phyloP scores from a whole-genome alignment of 1,139 yeast species.

The Magnusiomyces ingens region DNA sequence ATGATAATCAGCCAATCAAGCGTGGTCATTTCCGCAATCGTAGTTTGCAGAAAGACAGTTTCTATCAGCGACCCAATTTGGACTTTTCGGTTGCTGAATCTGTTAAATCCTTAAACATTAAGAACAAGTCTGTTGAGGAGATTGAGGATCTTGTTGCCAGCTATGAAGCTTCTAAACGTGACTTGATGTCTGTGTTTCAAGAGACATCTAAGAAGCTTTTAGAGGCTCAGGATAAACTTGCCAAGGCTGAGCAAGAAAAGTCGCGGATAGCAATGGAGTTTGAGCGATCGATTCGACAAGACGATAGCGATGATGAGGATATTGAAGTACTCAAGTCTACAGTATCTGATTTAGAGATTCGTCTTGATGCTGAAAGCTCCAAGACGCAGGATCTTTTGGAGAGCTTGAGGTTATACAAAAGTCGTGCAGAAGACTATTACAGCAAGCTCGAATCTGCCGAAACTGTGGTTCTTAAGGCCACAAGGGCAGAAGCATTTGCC shows the following conservation, averaged over 20 bases:
- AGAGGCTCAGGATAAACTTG: constrained; percentile 45
- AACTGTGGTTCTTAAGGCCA: constrained; percentile 55
- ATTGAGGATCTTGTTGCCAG: constrained; percentile 22
- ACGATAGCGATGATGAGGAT: constrained; percentile 16
- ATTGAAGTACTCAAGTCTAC: constrained; percentile 16
- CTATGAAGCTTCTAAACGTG: constrained; percentile 35
- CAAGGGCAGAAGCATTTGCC: constrained; percentile 54
- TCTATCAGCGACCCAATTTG: not conserved
- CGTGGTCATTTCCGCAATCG: constrained; percentile 9
- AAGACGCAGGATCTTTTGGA: constrained; percentile 48
- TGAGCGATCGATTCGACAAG: constrained; percentile 28
- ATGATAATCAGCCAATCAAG: not conserved
- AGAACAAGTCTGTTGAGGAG: constrained; percentile 22
- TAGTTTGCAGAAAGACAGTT: constrained; percentile 11
- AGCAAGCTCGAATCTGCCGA: constrained; percentile 75
- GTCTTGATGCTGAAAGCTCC: constrained; percentile 46
- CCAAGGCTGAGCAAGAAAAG: constrained; percentile 40
- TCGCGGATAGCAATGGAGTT: constrained; percentile 47
- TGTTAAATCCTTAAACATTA: constrained; percentile 19
- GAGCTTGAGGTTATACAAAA: constrained; percentile 55
- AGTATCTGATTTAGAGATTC: constrained; percentile 34
- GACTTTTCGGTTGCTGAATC: constrained; percentile 15
- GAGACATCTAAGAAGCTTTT: constrained; percentile 48
- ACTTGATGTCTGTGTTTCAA: constrained; percentile 48
- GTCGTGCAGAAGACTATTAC: constrained; percentile 69